Base-by-base conservation (phyloP, 2,329 filamentous ascomycete species). In the Aspergillus arachidicola region DNA sequence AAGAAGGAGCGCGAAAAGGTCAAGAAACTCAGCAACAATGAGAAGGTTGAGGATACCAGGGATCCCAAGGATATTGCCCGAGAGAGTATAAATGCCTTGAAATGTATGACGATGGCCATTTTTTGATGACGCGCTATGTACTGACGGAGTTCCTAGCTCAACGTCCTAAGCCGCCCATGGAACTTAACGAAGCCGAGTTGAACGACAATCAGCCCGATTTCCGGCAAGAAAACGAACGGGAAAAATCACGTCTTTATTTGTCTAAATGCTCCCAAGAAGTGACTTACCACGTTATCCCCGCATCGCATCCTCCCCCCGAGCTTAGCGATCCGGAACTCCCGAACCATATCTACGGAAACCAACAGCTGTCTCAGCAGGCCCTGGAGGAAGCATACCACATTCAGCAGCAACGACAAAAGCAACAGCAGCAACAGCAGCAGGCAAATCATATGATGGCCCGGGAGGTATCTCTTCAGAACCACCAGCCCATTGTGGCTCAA, bases 1-100 rank as follows among this genome's bases (percentile, higher is more conserved):
- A 93, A 91, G 79, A 91, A 92, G 66, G 92, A 97, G 80, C 86
- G 91, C 26, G 85, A 86, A 59, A 90, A 93, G 80, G 83, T 87
- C 65, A 91, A 83, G 74, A 81, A 80, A 66, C 74, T 81, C 48
- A 77, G 76, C n/a, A 80, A 79, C 60, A 83, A 81, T 45, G 82
- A 83, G 59, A 80, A 89, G 67, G 80, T 85, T 21, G 81, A 84
- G 28, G 81, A 70, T 26, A 57, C 70, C 57, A 83, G 79, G 64
- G 80, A 78, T 69, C 78, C 73, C 67, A 82, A 75, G 72, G 80
- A 80, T 56, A 71, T 76, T 67, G 83, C 76, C 66, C 83, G 78
- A 74, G 78, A 82, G 60, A 80, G 75, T 54, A 64, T 82, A 28
- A 80, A 78, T 64, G 72, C 73, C 26, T 62, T 81, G 30, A 80